Base-by-base conservation (phyloP, 192 early-diverging fungal species). In the Linnemannia schmuckeri region DNA sequence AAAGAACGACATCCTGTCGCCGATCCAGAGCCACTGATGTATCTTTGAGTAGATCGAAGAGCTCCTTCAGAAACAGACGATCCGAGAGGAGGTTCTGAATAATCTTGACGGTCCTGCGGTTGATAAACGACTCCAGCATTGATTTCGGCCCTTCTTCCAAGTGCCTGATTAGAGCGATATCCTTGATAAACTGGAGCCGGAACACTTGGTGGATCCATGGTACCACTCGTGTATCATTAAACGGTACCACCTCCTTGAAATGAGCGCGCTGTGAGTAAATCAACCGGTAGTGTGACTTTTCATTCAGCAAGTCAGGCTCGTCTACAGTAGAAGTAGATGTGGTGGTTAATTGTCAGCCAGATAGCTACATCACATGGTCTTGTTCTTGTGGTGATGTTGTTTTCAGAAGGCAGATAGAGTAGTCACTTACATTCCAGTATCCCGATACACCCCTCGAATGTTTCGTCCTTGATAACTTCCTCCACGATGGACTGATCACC, bases 161-260 rank as follows among this genome's bases (percentile, higher is more conserved):
- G 57, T 93, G 82, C 1, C 94, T 91, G 12, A 92, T 91, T 24
- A 99, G 90, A 3, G 95, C 94, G 0, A 94, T 94, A 80, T 98
- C 97, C 42, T 96, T 96, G 9, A 99, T 90, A 76, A 94, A 99
- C 80, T 96, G 96, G 13, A 97, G 76, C 0, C 98, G 93, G 80
- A 97, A 98, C 9, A 95, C 95, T 57, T 96, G 94, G 49, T 95
- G 94, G 54, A 99, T 97, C 85, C 96, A 97, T 61, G 80, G 74
- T 57, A 93, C 86, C 22, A 97, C 92, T 20, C 89, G 90, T 3
- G 82, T 71, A 69, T 97, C 93, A 7, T 90, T 88, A 30, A 99
- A 94, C 2, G 97, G 95, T 17, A 99, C 92, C 22, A 97, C 90
- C 85, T 94, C 83, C 77, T 95, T 94, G 68, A 92, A 95, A 70